phyloP scores from a whole-genome alignment of 306 rosid genomes.

The Acacia crassicarpa region DNA sequence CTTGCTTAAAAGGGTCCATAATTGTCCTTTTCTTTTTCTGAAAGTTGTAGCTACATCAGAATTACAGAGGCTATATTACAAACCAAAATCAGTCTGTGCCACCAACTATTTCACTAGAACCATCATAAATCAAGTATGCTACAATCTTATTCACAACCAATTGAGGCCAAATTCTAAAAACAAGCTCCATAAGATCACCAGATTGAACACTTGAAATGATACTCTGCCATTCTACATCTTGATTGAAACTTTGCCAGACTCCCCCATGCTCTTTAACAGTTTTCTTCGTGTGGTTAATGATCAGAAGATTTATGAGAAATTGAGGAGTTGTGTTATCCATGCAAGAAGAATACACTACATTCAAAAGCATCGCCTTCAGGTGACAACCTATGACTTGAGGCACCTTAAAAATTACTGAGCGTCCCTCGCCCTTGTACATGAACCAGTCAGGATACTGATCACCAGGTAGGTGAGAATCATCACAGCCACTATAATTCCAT shows the following conservation, averaged over 20 bases:
- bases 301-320: neutral
- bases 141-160: neutral
- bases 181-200: neutral
- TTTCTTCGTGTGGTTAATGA: neutral
- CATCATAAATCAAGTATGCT: too few relatives aligned
- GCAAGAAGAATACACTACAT: neutral
- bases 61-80: too few relatives aligned
- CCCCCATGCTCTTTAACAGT: neutral
- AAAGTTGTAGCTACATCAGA: too few relatives aligned
- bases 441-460: neutral
- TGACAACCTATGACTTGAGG: neutral
- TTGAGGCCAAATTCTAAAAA: neutral
- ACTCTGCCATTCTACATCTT: too few relatives aligned
- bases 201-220: too few relatives aligned
- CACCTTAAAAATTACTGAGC: conserved; percentile 2
- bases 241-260: too few relatives aligned
- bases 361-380: conserved; percentile 22
- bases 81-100: too few relatives aligned
- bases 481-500: neutral
- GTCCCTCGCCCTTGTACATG: neutral
- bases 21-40: too few relatives aligned
- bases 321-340: neutral
- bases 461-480: neutral
- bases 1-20: too few relatives aligned
- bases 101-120: too few relatives aligned